Conservation (phyloP, 495 filamentous ascomycete genomes). For the Stereocaulon alpinum region DNA sequence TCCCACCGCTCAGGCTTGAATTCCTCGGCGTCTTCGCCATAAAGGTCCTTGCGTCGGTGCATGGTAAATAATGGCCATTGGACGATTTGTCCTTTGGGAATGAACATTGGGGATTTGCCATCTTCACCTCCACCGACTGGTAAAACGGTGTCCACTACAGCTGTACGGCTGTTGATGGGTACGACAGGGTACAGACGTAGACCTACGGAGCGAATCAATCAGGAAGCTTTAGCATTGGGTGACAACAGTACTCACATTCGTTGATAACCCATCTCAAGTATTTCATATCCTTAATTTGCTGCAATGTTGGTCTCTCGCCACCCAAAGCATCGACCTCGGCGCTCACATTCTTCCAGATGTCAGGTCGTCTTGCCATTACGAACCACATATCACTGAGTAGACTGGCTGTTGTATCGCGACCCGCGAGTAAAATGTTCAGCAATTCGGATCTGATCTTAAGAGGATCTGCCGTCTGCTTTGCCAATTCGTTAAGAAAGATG, state of each 20-base stretch:
- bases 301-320: conserved; percentile 31
- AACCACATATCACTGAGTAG: conserved; percentile 19
- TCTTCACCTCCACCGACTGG: conserved; percentile 44
- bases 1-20: conserved; percentile 29
- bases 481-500: conserved; percentile 55
- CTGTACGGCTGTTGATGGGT: conserved; percentile 43
- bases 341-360: conserved; percentile 19
- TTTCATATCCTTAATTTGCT: conserved; percentile 35
- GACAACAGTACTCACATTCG: conserved; percentile 29
- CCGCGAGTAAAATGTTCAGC: conserved; percentile 55
- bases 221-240: conserved; percentile 28
- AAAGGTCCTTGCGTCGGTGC: conserved; percentile 29
- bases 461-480: conserved; percentile 46
- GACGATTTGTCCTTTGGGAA: conserved; percentile 28
- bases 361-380: conserved; percentile 17
- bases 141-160: conserved; percentile 38
- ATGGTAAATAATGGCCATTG: conserved; percentile 22
- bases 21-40: conserved; percentile 27
- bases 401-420: conserved; percentile 48
- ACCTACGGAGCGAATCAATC: conserved; percentile 32
- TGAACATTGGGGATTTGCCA: conserved; percentile 37
- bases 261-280: conserved; percentile 42
- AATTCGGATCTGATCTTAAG: conserved; percentile 51
- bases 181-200: conserved; percentile 50
- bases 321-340: conserved; percentile 18